Evolutionary conservation across 2,329 filamentous ascomycete species (phyloP), one percentile per base, ranked within the genome.

Genomic region (Alternaria triticimaculans): DNA sequence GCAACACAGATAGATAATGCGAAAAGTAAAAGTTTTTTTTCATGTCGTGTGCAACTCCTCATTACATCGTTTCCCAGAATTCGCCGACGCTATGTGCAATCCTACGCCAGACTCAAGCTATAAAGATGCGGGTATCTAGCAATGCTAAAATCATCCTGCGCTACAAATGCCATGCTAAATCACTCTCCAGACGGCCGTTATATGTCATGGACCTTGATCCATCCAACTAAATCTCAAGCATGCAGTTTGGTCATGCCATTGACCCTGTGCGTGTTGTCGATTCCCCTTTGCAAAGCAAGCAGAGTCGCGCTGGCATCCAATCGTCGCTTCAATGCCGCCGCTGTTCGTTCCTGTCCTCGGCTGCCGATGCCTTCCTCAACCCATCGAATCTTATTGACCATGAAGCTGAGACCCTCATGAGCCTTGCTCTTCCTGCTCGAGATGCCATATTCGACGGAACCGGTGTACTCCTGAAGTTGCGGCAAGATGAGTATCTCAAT

Each of bases 321-420:
- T 46, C 79, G 70, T 20, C 73, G 72, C 65, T 78, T 80, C 66
- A 78, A 67, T 6, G 79, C 79, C 12, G 76, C 76, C 37, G 78
- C 78, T 33, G 73, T 79, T 30, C 79, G 67, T 59, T 80, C 79
- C 54, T 80, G 78, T 21, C 79, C 79, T 25, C 78, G 76, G 50
- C 73, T 78, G 30, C 78, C 77, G 21, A 75, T 85, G 0, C 87
- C 90, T 12, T 96, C 94, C 66, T 92, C 90, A 0, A 97, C 92
- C 90, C 94, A 98, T 56, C 93, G 89, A 11, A 97, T 87, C 56
- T 89, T 88, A 65, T 89, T 85, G 51, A 99, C 88, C 86, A 92
- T 93, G 80, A 92, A 98, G 77, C 94, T 97, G 78, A 97, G 87
- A 3, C 94, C 94, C 71, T 97, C 94, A 75, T 97, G 94, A 23